These are phyloP conservation scores for Teratosphaeria epicoccoides DNA, from an alignment of 2,329 filamentous ascomycete genomes.

Conservation along the genomic window DNA sequence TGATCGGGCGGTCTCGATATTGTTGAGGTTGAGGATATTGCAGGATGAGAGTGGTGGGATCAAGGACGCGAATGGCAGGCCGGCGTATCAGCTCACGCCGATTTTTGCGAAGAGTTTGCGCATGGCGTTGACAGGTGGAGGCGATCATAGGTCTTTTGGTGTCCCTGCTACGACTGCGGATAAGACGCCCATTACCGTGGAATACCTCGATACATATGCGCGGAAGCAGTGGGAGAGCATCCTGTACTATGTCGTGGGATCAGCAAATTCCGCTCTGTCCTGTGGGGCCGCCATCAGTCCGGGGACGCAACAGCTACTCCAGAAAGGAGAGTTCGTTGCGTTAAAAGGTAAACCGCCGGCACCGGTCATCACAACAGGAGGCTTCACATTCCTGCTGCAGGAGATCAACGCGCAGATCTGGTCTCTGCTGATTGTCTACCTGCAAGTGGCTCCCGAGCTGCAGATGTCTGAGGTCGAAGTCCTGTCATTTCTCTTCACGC, in stretches of 20 bases:
- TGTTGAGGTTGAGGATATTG: slow-evolving; percentile 80
- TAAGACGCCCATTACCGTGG: slow-evolving; percentile 53
- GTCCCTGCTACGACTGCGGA: slow-evolving; percentile 61
- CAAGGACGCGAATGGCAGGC: slow-evolving; percentile 48
- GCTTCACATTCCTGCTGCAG: slow-evolving; percentile 89
- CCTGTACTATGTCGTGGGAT: slow-evolving; percentile 85
- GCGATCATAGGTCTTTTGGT: slow-evolving; percentile 79
- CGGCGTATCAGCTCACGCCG: slow-evolving; percentile 64
- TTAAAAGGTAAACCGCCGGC: slow-evolving; percentile 6
- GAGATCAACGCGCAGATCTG: slow-evolving; percentile 96
- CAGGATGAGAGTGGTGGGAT: slow-evolving; percentile 40
- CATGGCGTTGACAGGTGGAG: slow-evolving; percentile 74
- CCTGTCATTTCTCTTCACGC: slow-evolving; percentile 88
- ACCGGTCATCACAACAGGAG: slow-evolving; percentile 76
- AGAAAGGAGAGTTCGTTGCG: slow-evolving; percentile 72
- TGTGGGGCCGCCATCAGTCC: slow-evolving; percentile 42
- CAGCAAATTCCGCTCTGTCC: slow-evolving; percentile 47
- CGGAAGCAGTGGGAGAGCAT: slow-evolving; percentile 91
- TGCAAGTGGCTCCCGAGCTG: slow-evolving; percentile 61
- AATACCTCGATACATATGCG: slow-evolving; percentile 75
- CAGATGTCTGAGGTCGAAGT: slow-evolving; percentile 85
- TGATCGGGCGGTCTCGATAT: slow-evolving; percentile 70
- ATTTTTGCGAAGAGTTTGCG: slow-evolving; percentile 78
- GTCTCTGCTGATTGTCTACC: slow-evolving; percentile 86
- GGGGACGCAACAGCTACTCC: slow-evolving; percentile 74